phyloP scores from a whole-genome alignment of 257 asterid species.

The Ocimum tenuiflorum region DNA sequence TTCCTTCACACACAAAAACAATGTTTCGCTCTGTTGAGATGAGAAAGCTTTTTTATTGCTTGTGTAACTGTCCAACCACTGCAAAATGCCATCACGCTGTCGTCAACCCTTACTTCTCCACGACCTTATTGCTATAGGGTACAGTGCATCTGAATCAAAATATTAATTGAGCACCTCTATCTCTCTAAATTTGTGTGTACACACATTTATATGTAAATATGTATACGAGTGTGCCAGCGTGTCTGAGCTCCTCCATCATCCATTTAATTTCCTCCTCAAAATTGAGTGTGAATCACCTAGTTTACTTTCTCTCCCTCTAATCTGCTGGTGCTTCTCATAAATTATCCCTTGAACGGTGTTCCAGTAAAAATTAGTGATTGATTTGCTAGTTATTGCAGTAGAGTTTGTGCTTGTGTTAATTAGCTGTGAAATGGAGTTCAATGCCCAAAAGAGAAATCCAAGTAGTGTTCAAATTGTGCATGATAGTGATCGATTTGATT shows the following conservation, averaged over 20 bases:
- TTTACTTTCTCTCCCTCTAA: neutral
- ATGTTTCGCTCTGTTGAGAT: neutral
- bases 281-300: neutral
- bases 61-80: neutral
- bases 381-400: neutral
- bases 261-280: neutral
- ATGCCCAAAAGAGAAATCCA: neutral
- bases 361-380: neutral
- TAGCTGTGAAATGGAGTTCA: constrained; percentile 16
- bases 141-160: constrained; percentile 6
- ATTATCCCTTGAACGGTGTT: neutral
- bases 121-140: neutral
- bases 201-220: neutral
- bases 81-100: neutral
- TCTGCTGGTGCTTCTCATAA: constrained; percentile 4
- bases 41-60: neutral
- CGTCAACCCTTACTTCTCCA: constrained; percentile 7
- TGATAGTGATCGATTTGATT: constrained; percentile 8
- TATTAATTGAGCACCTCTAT: neutral
- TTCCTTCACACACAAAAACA: neutral
- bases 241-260: neutral
- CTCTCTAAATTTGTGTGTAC: neutral
- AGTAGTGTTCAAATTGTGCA: constrained; percentile 15
- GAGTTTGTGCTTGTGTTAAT: constrained; percentile 1
- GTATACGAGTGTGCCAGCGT: neutral